Evolutionary conservation across 2,329 filamentous ascomycete genomes (phyloP).

Genomic region (Cadophora malorum): DNA sequence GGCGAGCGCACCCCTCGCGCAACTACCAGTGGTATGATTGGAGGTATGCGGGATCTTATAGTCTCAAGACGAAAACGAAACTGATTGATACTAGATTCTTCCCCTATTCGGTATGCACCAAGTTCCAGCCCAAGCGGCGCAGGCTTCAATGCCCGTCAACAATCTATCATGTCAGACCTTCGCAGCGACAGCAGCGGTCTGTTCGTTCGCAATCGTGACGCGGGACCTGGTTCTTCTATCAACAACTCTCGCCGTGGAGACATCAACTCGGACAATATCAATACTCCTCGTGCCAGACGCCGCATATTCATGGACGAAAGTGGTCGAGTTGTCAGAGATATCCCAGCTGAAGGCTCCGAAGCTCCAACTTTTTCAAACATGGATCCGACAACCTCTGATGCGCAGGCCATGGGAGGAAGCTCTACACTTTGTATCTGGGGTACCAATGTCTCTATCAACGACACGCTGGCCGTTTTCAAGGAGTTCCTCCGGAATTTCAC

Average conservation of each 20-base stretch:
- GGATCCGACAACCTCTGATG: constrained; percentile 89
- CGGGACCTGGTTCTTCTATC: constrained; percentile 54
- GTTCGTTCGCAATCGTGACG: constrained; percentile 73
- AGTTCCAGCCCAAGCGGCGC: constrained; percentile 83
- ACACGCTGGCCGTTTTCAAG: constrained; percentile 86
- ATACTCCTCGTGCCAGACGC: constrained; percentile 58
- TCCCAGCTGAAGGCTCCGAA: constrained; percentile 59
- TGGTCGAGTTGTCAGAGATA: constrained; percentile 63
- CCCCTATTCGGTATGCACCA: constrained; percentile 87
- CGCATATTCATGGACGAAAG: constrained; percentile 63
- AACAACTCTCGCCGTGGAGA: constrained; percentile 78
- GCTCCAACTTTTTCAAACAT: constrained; percentile 65
- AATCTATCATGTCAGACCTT: constrained; percentile 70
- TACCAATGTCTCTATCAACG: constrained; percentile 92
- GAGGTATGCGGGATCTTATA: constrained; percentile 57
- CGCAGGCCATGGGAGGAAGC: constrained; percentile 82
- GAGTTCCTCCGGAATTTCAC: constrained; percentile 93
- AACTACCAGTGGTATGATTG: constrained; percentile 57
- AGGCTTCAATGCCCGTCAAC: constrained; percentile 41
- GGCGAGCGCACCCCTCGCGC: constrained; percentile 76
- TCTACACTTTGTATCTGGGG: constrained; percentile 92
- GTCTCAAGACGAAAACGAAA: neutral
- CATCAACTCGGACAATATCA: constrained; percentile 79
- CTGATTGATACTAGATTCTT: constrained; percentile 71
- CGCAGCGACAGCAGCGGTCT: constrained; percentile 85